Evolutionary conservation across 352 stramenopile genomes (phyloP).

Genomic region (Phytophthora syringae): DNA sequence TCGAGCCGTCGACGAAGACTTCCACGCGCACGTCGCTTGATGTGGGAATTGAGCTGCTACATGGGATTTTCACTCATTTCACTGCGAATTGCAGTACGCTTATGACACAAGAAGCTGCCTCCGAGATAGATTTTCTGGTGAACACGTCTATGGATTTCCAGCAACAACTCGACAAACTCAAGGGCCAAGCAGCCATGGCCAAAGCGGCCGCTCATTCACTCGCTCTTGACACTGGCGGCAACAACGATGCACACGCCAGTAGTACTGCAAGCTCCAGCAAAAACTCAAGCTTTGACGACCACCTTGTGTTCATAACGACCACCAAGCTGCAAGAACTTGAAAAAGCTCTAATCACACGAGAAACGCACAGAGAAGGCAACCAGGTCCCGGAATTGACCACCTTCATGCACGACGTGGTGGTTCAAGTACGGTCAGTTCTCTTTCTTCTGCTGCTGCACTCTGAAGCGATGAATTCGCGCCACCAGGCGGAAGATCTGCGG

Average conservation of each 20-base stretch:
- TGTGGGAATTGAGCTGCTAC: constrained; percentile 48
- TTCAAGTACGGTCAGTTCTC: constrained; percentile 66
- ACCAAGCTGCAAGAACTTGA: constrained; percentile 46
- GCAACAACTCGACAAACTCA: constrained; percentile 57
- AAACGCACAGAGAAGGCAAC: constrained; percentile 24
- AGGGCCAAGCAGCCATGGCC: constrained; percentile 51
- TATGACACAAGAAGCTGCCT: constrained; percentile 16
- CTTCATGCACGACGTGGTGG: constrained; percentile 52
- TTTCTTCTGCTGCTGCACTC: constrained; percentile 54
- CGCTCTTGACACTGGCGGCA: neutral
- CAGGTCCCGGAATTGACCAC: constrained; percentile 32
- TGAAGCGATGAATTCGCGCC: constrained; percentile 46
- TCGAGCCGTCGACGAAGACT: constrained; percentile 20
- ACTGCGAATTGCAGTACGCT: constrained; percentile 29
- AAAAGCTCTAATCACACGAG: constrained; percentile 21
- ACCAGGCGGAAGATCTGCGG: constrained; percentile 42
- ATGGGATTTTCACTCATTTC: constrained; percentile 47
- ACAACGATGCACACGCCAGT: constrained; percentile 13
- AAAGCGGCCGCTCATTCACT: constrained; percentile 26
- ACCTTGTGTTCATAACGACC: constrained; percentile 46
- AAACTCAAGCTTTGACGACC: constrained; percentile 47
- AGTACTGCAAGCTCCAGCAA: neutral
- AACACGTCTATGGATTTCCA: constrained; percentile 48
- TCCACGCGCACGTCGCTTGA: constrained; percentile 33
- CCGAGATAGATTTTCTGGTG: constrained; percentile 35